Conservation (phyloP, 192 early-diverging fungal genomes). For the Coemansia sp. region DNA sequence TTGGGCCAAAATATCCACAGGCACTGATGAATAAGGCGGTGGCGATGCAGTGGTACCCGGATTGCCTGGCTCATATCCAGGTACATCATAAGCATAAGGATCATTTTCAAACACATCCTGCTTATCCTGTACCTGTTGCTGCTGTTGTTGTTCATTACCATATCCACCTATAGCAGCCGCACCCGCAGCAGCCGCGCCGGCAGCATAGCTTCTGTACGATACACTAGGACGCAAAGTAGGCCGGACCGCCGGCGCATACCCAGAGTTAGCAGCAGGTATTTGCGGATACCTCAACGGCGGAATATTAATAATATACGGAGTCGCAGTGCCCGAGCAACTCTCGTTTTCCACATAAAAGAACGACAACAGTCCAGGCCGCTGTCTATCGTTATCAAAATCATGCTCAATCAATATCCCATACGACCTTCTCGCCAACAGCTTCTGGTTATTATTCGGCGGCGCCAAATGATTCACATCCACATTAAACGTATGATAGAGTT, state of each 20-base stretch:
- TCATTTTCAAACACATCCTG: slow-evolving; percentile 15
- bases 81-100: slow-evolving; percentile 42
- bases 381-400: slow-evolving; percentile 48
- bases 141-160: too few species aligned
- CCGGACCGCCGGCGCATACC: slow-evolving; percentile 6
- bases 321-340: slow-evolving; percentile 42
- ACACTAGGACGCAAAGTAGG: slow-evolving; percentile 25
- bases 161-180: not conserved
- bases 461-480: slow-evolving; percentile 59
- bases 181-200: not conserved
- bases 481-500: slow-evolving; percentile 70
- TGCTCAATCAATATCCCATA: slow-evolving; percentile 55
- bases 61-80: slow-evolving; percentile 21
- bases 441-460: slow-evolving; percentile 50
- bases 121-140: not conserved
- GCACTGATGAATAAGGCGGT: slow-evolving; percentile 39
- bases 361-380: slow-evolving; percentile 39
- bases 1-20: not conserved
- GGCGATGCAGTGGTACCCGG: slow-evolving; percentile 8
- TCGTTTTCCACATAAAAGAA: slow-evolving; percentile 56
- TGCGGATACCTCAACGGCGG: slow-evolving; percentile 49
- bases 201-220: slow-evolving; percentile 35
- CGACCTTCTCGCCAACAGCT: slow-evolving; percentile 62
- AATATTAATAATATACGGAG: slow-evolving; percentile 47
- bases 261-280: slow-evolving; percentile 10